A percentile compares a stretch with the other conserved stretches of the same genome.
These are phyloP conservation scores for Colletotrichum sp. DNA, from an alignment of 2,329 filamentous ascomycete species.

Conservation along the genomic window DNA sequence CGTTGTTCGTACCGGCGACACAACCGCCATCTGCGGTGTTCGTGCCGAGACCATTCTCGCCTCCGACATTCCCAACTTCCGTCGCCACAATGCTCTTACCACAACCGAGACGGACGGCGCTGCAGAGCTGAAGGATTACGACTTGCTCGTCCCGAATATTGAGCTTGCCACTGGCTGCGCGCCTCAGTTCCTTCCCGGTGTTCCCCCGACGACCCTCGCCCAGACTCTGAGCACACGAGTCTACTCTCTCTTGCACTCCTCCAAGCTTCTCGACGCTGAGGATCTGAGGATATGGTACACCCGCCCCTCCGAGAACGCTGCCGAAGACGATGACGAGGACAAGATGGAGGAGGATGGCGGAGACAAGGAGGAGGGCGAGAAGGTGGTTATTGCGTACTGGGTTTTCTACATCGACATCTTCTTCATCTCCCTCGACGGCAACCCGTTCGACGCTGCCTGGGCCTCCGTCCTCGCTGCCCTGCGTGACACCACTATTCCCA, in stretches of 20 bases:
- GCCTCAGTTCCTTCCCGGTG: slow-evolving; percentile 83
- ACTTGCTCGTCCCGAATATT: slow-evolving; percentile 90
- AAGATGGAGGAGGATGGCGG: slow-evolving; percentile 41
- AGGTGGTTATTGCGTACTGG: slow-evolving; percentile 83
- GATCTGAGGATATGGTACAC: slow-evolving; percentile 78
- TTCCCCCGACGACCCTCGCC: slow-evolving; percentile 78
- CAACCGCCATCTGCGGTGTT: slow-evolving; percentile 92
- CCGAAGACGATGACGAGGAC: slow-evolving; percentile 43
- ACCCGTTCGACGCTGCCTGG: slow-evolving; percentile 92
- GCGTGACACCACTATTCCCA: slow-evolving; percentile 76
- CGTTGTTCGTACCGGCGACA: slow-evolving; percentile 87
- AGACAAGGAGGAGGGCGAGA: slow-evolving; percentile 27
- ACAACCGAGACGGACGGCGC: slow-evolving; percentile 24
- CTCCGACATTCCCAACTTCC: slow-evolving; percentile 73
- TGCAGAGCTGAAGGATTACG: slow-evolving; percentile 63
- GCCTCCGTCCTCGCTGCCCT: slow-evolving; percentile 82
- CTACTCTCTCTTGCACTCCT: slow-evolving; percentile 76
- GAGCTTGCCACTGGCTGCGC: slow-evolving; percentile 91
- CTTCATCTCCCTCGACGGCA: slow-evolving; percentile 91
- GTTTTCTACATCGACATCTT: slow-evolving; percentile 94
- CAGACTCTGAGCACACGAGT: slow-evolving; percentile 86
- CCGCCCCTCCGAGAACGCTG: slow-evolving; percentile 51
- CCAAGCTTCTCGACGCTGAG: slow-evolving; percentile 67
- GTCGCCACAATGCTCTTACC: slow-evolving; percentile 41
- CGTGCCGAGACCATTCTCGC: slow-evolving; percentile 83